Conservation (phyloP, 169 alveolate species). For the Babesia microti region DNA sequence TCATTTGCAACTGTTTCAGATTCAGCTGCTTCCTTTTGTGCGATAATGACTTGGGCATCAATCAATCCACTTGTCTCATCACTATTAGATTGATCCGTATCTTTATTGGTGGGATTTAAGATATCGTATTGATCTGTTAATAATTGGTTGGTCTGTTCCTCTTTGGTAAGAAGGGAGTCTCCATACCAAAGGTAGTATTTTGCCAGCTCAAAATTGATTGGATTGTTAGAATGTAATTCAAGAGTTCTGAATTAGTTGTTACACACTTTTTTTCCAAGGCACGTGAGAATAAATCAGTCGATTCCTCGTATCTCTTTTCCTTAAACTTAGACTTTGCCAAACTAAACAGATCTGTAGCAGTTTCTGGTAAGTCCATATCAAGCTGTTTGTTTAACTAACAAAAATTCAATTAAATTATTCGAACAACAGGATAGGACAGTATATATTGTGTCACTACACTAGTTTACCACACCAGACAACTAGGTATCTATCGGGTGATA, state of each 20-base stretch:
- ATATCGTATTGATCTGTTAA: too few relatives aligned
- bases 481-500: too few relatives aligned
- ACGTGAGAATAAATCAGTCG: slow-evolving; percentile 41
- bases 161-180: slow-evolving; percentile 42
- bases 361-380: slow-evolving; percentile 12
- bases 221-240: slow-evolving; percentile 3
- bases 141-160: slow-evolving; percentile 41
- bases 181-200: slow-evolving; percentile 50
- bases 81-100: slow-evolving; percentile 1
- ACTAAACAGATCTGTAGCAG: slow-evolving; percentile 32
- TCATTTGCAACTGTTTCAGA: slow-evolving; percentile 10
- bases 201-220: slow-evolving; percentile 12
- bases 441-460: background rate
- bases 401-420: background rate
- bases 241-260: background rate
- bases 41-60: slow-evolving; percentile 11
- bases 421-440: too few relatives aligned
- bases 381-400: slow-evolving; percentile 1
- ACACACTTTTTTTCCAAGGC: slow-evolving; percentile 32
- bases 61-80: background rate
- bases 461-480: background rate
- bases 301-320: slow-evolving; percentile 22
- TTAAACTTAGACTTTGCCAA: slow-evolving; percentile 25
- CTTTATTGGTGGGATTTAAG: slow-evolving; percentile 14
- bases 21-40: slow-evolving; percentile 27